phyloP scores from a whole-genome alignment of 2,329 filamentous ascomycete species.

The Paecilomyces formosus region DNA sequence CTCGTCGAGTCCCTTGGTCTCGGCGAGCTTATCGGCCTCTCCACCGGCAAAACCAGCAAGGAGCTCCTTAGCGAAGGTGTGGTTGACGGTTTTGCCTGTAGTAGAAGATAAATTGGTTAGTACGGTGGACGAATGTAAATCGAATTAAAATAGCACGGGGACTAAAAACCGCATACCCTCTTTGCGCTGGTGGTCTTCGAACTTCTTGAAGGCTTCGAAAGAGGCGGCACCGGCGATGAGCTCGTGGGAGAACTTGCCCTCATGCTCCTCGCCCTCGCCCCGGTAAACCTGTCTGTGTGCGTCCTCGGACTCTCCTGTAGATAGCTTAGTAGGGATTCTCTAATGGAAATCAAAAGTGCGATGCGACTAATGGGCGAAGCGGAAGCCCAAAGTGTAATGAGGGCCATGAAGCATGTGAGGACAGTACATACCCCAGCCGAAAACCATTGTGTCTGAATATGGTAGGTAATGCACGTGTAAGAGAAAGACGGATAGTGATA shows the following conservation, averaged over 20 bases:
- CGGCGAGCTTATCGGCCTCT: slow-evolving; percentile 68
- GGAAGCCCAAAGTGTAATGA: background rate
- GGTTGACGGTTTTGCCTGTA: slow-evolving; percentile 62
- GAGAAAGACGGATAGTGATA: slow-evolving; percentile 10
- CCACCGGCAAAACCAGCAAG: slow-evolving; percentile 64
- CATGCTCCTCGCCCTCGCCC: slow-evolving; percentile 40
- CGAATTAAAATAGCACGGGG: background rate
- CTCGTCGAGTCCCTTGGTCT: slow-evolving; percentile 60
- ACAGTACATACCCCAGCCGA: slow-evolving; percentile 23
- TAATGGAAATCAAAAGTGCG: slow-evolving; percentile 1
- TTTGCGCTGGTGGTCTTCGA: slow-evolving; percentile 65
- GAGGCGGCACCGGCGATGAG: slow-evolving; percentile 66
- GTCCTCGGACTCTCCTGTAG: slow-evolving; percentile 45
- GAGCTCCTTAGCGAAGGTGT: slow-evolving; percentile 71
- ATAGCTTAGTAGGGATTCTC: background rate
- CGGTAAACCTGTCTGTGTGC: slow-evolving; percentile 51
- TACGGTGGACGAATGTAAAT: background rate
- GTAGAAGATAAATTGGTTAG: background rate
- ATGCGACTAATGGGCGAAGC: background rate
- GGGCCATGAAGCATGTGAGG: background rate
- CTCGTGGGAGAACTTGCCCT: slow-evolving; percentile 64
- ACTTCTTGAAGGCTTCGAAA: slow-evolving; percentile 74
- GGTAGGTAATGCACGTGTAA: background rate
- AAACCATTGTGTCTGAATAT: slow-evolving; percentile 22
- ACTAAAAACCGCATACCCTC: slow-evolving; percentile 45